phyloP scores from a whole-genome alignment of 2,329 filamentous ascomycete genomes.

The Botryotinia convoluta region DNA sequence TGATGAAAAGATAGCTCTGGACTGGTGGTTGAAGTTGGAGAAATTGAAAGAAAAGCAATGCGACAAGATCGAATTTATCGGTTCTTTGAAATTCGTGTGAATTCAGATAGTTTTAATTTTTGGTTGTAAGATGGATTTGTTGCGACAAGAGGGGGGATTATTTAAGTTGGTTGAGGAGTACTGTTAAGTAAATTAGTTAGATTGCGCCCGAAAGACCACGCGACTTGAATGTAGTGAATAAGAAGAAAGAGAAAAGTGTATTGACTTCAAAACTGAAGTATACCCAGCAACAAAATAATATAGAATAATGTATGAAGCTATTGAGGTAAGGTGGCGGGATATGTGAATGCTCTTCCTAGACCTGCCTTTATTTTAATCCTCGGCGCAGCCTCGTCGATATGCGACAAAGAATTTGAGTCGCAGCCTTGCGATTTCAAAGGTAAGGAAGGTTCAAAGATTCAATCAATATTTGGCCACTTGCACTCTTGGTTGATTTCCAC shows the following conservation, averaged over 20 bases:
- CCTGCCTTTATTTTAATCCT: constrained; percentile 1
- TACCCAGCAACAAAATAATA: neutral
- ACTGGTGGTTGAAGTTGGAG: neutral
- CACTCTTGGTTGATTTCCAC: constrained; percentile 3
- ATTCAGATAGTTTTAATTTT: neutral
- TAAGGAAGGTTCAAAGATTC: neutral
- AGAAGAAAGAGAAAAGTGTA: neutral
- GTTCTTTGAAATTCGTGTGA: neutral
- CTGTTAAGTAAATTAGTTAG: neutral
- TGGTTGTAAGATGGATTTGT: neutral
- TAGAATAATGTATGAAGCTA: neutral
- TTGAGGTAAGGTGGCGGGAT: neutral
- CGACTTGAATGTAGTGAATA: constrained; percentile 2
- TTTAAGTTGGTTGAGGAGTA: neutral
- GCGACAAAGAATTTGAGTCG: constrained; percentile 6
- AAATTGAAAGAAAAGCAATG: constrained; percentile 1
- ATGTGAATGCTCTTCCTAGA: constrained; percentile 3
- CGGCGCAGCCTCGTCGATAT: constrained; percentile 9
- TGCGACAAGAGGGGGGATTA: neutral
- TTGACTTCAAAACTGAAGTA: neutral
- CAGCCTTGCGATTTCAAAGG: constrained; percentile 1
- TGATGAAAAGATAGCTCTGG: neutral
- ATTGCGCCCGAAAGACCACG: neutral
- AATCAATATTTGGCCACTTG: neutral
- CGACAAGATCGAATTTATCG: neutral